Evolutionary conservation across 2,329 filamentous ascomycete species (phyloP), one percentile per base, ranked within the genome.

Genomic region (Ophidiomyces ophidiicola): DNA sequence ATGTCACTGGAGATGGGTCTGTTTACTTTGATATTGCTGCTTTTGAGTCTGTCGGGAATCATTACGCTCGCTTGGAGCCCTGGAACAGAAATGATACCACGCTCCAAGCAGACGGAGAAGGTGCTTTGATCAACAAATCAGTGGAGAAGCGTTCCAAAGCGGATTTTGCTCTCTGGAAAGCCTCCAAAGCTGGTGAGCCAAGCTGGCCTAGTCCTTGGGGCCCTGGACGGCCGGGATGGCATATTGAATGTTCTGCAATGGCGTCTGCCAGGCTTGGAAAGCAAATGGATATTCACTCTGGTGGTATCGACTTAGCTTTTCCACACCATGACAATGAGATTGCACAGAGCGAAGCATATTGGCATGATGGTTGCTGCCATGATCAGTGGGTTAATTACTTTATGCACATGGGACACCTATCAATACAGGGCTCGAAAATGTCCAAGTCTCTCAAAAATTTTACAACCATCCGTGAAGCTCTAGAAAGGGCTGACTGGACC

Each of bases 171-270:
- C 67, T 96, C 1, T 94, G 86, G 87, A 96, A 96, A 59, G 78
- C 80, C 39, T 87, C 81, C 1, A 94, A 93, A 63, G 76, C 83
- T 10, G 88, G 88, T 30, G 88, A 96, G 67, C 88, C 88, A 0
- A 82, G 76, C 48, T 96, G 88, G 88, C 70, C 77, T 4, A 90
- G 82, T 50, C 77, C 78, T 3, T 96, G 88, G 87, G 86, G 88
- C 3, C 70, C 78, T 41, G 87, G 87, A 3, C 71, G 88, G 31
- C 88, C 88, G 1, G 88, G 88, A 12, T 96, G 88, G 88, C 88
- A 94, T 55, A 94, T 94, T 53, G 87, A 94, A 64, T 94, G 88
- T 75, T 87, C 81, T 1, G 86, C 86, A 11, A 94, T 96, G 88
- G 86, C 87, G 0, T 88, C 82, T 2, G 83, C 87, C 47, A 73